These are phyloP conservation scores for Hirsutella rhossiliensis DNA, from an alignment of 2,329 filamentous ascomycete species.

Conservation along the genomic window DNA sequence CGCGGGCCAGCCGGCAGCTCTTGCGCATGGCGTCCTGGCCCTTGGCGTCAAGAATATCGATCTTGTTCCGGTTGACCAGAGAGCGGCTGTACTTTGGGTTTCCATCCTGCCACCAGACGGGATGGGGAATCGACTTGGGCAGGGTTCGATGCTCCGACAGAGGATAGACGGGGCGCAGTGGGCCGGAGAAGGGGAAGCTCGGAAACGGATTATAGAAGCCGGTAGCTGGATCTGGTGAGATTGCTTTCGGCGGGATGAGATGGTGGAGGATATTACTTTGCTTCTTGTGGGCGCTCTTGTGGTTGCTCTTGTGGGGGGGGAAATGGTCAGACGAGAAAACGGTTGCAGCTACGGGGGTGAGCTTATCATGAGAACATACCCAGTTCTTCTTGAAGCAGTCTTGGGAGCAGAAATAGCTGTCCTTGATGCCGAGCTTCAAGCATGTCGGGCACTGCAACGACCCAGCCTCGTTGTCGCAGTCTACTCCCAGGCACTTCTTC, in stretches of 20 bases:
- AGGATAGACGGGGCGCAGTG: constrained; percentile 77
- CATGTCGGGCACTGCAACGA: constrained; percentile 90
- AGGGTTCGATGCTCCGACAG: constrained; percentile 61
- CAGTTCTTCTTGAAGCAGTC: constrained; percentile 99
- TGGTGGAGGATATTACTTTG: constrained; percentile 64
- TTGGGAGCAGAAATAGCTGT: constrained; percentile 95
- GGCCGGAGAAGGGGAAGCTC: constrained; percentile 69
- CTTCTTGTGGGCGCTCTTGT: constrained; percentile 64
- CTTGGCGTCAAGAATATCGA: constrained; percentile 68
- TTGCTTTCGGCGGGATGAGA: constrained; percentile 64
- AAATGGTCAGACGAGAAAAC: constrained; percentile 4
- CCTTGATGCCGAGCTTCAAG: constrained; percentile 73
- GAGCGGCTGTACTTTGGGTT: constrained; percentile 50
- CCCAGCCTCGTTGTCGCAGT: constrained; percentile 80
- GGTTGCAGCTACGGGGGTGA: not conserved
- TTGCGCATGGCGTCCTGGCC: constrained; percentile 86
- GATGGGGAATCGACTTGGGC: constrained; percentile 68
- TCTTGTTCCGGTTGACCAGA: constrained; percentile 63
- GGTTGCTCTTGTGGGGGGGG: constrained; percentile 46
- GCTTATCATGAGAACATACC: constrained; percentile 48
- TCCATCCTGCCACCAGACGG: constrained; percentile 81
- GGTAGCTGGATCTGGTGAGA: constrained; percentile 85
- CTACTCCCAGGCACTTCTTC: constrained; percentile 66
- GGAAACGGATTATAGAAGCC: constrained; percentile 89
- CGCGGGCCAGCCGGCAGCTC: constrained; percentile 74